Evolutionary conservation across 495 filamentous ascomycete species (phyloP), one percentile per base, ranked within the genome.

Genomic region (Penicillium steckii): DNA sequence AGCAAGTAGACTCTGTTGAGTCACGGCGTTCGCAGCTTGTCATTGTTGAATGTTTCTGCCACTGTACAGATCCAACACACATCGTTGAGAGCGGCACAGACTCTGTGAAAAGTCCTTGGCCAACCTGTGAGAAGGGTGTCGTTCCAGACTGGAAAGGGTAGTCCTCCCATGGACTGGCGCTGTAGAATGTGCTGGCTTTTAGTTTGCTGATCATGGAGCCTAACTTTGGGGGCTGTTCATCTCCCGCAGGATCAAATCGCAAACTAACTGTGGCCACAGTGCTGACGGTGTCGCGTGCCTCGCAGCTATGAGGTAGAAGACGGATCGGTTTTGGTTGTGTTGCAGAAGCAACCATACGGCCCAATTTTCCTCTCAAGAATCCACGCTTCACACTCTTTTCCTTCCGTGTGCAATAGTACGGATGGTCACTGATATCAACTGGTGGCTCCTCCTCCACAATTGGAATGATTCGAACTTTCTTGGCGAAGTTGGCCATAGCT

Each of bases 311-410:
- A 43, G 66, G 67, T 57, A 52, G 74, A 51, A 96, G 68, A 23
- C 83, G 75, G 3, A 94, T 75, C 0, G 87, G 75, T 23, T 76
- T 77, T 2, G 94, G 91, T 60, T 97, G 93, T 0, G 73, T 61
- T 1, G 89, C 82, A n/a, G 86, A 77, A 33, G 87, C 84, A 9
- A 84, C 83, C 19, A 97, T 55, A 0, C 79, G 80, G 22, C 94
- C 94, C 1, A 90, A 69, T 62, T 87, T 93, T 18, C 84, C 77
- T 18, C 87, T 82, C 57, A 97, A 78, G n/a, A 94, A 66, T 10
- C 87, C 89, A 52, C 87, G 91, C 52, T 80, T 85, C 29, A 97
- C 71, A 9, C 75, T 75, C 74, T 95, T 97, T 60, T 91, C 85
- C 66, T 82, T 84, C 25, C 82, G 79, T 47, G 89, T 76, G 29